Evolutionary conservation across 2,329 filamentous ascomycete species (phyloP).

Genomic region (Ceratocystis diversiconidia): DNA sequence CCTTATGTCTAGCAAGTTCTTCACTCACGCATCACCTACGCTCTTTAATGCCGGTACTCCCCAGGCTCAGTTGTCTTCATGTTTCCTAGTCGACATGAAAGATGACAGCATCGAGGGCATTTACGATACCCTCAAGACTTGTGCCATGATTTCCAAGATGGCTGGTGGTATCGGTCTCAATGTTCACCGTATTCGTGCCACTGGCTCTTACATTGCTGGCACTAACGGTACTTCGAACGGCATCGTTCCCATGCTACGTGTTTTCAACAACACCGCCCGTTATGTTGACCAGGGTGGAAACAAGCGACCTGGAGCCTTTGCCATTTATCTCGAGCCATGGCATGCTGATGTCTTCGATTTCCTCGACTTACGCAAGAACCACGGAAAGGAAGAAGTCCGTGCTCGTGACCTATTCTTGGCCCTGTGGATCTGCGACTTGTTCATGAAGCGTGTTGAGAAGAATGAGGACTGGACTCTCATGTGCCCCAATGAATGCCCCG

Average conservation of each 20-base stretch:
- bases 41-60: conserved; percentile 97
- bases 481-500: conserved; percentile 93
- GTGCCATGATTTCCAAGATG: conserved; percentile 99
- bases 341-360: conserved; percentile 96
- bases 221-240: conserved; percentile 98
- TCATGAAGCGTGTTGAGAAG: conserved; percentile 98
- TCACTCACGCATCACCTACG: conserved; percentile 94
- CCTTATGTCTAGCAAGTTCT: conserved; percentile 96
- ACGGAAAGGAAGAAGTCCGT: conserved; percentile 95
- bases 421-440: conserved; percentile 95
- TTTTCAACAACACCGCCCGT: conserved; percentile 98
- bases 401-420: conserved; percentile 96
- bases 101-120: conserved; percentile 98
- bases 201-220: conserved; percentile 92
- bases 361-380: conserved; percentile 96
- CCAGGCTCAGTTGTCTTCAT: conserved; percentile 86
- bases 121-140: conserved; percentile 97
- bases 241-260: conserved; percentile 91
- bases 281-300: conserved; percentile 99
- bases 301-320: conserved; percentile 96
- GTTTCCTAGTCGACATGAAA: conserved; percentile 99
- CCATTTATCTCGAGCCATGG: conserved; percentile 98
- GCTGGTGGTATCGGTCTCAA: conserved; percentile 96
- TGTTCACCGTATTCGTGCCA: conserved; percentile 89
- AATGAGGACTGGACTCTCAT: conserved; percentile 96